Base-by-base conservation (phyloP, 225 moss, liverwort and hornwort genomes). In the Bryoerythrophyllum caledonicum region DNA sequence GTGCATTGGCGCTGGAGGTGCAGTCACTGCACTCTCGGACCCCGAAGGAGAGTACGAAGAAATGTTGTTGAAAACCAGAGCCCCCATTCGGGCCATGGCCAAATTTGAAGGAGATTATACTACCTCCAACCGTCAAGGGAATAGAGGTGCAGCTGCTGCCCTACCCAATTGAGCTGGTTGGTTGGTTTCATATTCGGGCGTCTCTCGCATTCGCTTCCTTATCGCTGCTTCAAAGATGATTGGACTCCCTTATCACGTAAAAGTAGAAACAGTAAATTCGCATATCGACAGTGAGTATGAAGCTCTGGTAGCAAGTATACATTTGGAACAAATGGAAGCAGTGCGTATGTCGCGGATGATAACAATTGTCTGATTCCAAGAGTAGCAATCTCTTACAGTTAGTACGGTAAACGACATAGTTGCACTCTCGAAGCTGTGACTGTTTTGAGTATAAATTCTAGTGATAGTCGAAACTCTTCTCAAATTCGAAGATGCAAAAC, bases 41-140 rank as follows among this genome's bases (percentile, higher is more conserved):
- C 93, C 99, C 44, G 91, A 84, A 67, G 93, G 90, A 21, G 99
- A 99, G 83, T 99, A 95, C 66, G 95, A 95, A 80, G 99, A 99
- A 82, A 99, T 99, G 99, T 67, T 95, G 44, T 86, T 99, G 83
- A 99, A 99, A 80, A 87, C 99, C 61, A 93, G 85, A 65, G 99
- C 95, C 76, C 99, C 93, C 48, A 93, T 93, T 79, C 86, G 82
- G 86, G 99, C 99, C 10, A 88, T 99, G 74, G 83, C 84, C 27
- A 84, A 87, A 80, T 93, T 90, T 82, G 95, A 99, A 84, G 90
- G 82, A 24, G 89, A 82, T 37, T 80, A 64, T 74, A 74, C 68
- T 52, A 52, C 82, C 76, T 77, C 83, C 81, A 89, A 77, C 75
- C 72, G 83, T 81, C 83, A 63, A 57, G 83, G 79, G 81, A 81